Conservation (phyloP, 2,329 filamentous ascomycete genomes). For the Akanthomyces uredinophilus region DNA sequence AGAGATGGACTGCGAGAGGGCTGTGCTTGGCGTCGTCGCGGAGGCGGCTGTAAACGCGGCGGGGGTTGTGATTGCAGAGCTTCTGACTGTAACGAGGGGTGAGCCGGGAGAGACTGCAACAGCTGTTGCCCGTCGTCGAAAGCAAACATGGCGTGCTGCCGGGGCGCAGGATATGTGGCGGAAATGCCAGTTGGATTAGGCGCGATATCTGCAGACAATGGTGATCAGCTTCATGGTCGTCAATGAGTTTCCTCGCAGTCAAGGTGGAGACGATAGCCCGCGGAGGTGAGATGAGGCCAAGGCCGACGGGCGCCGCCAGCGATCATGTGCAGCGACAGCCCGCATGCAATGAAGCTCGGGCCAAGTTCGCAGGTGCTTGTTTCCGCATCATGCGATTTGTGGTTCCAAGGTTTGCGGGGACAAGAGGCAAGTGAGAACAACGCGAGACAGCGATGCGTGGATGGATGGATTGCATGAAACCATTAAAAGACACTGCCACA, state of each 20-base stretch:
- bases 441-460: neutral
- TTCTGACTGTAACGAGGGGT: neutral
- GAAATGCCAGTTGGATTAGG: neutral
- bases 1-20: neutral
- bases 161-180: neutral
- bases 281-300: too few relatives aligned
- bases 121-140: neutral
- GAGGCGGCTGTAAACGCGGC: neutral
- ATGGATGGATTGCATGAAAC: neutral
- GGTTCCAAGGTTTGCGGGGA: neutral
- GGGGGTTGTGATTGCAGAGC: neutral
- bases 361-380: too few relatives aligned
- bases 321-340: too few relatives aligned
- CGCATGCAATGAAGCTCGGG: too few relatives aligned
- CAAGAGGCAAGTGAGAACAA: slow-evolving; percentile 5
- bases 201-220: neutral
- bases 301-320: neutral
- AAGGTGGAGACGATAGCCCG: too few relatives aligned
- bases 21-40: neutral
- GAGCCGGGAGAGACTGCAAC: neutral
- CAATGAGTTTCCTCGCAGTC: too few relatives aligned
- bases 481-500: neutral
- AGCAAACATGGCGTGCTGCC: neutral
- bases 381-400: too few relatives aligned
- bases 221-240: neutral